Evolutionary conservation across 176 grass and related monocot species (phyloP), one percentile per base, ranked within the genome.

Genomic region (Oryza australiensis): DNA sequence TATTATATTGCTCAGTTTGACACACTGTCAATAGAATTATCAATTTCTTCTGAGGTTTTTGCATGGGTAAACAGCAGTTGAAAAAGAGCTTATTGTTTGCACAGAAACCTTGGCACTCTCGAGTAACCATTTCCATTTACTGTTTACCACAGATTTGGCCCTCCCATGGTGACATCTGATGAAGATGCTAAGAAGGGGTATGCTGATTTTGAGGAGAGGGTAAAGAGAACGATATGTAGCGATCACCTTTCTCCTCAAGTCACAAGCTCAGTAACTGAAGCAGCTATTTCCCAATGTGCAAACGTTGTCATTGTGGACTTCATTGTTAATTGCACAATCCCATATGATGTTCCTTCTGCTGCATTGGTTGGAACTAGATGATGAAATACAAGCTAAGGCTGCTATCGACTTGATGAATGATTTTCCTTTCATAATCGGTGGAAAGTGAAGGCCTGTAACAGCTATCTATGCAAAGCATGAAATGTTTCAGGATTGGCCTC

Each of bases 391-490:
- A 45, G 84, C 84, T 10, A 84, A 64, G 84, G 80, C 70, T 12
- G 59, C 29, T 20, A 72, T 92, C 4, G 75, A 80, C 14, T 15
- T 84, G 72, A 89, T 92, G 84, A 67, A 45, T 64, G 73, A 84
- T 76, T 92, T 86, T n/a, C 87, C 87, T 9, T 92, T 92, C 80
- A 92, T 92, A 49, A 87, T 92, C 20, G 70, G 80, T 26, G 90
- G 90, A 42, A 89, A 87, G 90, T 84, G 84, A 18, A 92, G 90
- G 84, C 90, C 84, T 70, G 84, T 92, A 60, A 89, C 45, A 11
- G 87, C 87, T 53, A 37, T 1, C 7, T 3, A 30, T 35, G 80
- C 90, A 9, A 87, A 64, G 38, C 45, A 76, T 10, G 84, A 84
- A 6, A 89, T 89, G 87, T 87, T 92, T 68, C 22, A 1, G 10